Conservation (phyloP, 108 stramenopile species). For the Tribonema minus region DNA sequence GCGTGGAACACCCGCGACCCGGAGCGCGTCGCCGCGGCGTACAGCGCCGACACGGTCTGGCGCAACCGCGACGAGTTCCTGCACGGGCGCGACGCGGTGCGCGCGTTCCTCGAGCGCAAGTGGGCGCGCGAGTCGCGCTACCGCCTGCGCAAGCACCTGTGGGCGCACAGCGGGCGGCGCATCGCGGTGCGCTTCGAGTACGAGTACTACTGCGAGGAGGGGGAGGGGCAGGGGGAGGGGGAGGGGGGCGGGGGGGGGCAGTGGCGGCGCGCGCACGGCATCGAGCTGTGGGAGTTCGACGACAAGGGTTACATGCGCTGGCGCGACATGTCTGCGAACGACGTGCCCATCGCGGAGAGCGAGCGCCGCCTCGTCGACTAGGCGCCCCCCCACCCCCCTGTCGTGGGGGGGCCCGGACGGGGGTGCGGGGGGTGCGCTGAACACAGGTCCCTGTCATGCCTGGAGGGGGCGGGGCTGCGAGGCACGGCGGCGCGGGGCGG, state of each 20-base stretch:
- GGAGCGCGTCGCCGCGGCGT: conserved; percentile 47
- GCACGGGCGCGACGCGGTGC: conserved; percentile 55
- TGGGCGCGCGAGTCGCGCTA: conserved; percentile 62
- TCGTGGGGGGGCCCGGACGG: no score
- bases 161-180: conserved; percentile 55
- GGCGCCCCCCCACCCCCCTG: neutral
- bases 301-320: conserved; percentile 57
- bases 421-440: no score
- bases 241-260: conserved; percentile 29
- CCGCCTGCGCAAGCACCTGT: conserved; percentile 65
- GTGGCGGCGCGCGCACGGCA: conserved; percentile 66
- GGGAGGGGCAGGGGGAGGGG: no score
- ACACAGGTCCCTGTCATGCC: no score
- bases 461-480: neutral
- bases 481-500: no score
- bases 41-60: conserved; percentile 63
- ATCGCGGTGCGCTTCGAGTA: conserved; percentile 69
- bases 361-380: conserved; percentile 48
- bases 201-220: conserved; percentile 55
- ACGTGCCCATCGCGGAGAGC: conserved; percentile 57
- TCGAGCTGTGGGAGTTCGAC: conserved; percentile 71
- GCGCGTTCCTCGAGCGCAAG: conserved; percentile 54
- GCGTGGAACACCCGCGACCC: conserved; percentile 67
- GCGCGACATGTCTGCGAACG: conserved; percentile 67
- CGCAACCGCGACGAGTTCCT: conserved; percentile 51